Percentiles rank a stretch among this genome's conserved stretches.
Conservation (phyloP, 2,329 filamentous ascomycete genomes). For the Sarocladiaceae sp. region DNA sequence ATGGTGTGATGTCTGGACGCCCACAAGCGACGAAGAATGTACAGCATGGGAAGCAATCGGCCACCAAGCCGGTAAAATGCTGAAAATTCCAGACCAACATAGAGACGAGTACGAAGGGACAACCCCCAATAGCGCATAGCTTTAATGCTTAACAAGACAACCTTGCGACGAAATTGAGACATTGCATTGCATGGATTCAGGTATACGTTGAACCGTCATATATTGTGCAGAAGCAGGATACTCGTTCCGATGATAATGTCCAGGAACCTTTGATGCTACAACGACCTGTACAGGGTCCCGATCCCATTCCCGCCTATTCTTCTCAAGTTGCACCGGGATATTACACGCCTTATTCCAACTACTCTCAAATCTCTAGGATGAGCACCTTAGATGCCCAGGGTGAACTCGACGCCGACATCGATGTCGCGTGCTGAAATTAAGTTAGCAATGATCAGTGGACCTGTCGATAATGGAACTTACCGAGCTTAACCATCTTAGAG, state of each 20-base stretch:
- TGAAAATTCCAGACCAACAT: no score
- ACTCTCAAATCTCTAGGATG: neutral
- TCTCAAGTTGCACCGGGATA: conserved; percentile 9
- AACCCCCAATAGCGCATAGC: no score
- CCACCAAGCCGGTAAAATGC: no score
- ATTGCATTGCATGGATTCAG: neutral
- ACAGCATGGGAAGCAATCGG: no score
- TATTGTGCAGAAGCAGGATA: conserved; percentile 8
- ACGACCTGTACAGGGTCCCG: neutral
- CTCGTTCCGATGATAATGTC: conserved; percentile 4
- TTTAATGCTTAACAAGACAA: no score
- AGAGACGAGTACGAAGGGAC: no score
- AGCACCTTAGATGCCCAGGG: conserved; percentile 76
- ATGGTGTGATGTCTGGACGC: no score
- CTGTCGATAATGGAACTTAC: conserved; percentile 45
- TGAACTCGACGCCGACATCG: conserved; percentile 94
- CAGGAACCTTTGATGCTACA: conserved; percentile 5
- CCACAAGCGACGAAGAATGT: no score
- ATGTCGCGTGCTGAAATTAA: conserved; percentile 79
- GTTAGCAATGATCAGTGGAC: neutral
- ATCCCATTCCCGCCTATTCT: neutral
- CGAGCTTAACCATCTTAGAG: conserved; percentile 98
- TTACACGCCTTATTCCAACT: conserved; percentile 5
- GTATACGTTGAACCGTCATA: neutral
- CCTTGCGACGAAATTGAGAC: no score